Percentiles rank a stretch among this genome's conserved stretches.
These are phyloP conservation scores for Fusarium buxicola DNA, from an alignment of 2,329 filamentous ascomycete genomes.

Conservation along the genomic window DNA sequence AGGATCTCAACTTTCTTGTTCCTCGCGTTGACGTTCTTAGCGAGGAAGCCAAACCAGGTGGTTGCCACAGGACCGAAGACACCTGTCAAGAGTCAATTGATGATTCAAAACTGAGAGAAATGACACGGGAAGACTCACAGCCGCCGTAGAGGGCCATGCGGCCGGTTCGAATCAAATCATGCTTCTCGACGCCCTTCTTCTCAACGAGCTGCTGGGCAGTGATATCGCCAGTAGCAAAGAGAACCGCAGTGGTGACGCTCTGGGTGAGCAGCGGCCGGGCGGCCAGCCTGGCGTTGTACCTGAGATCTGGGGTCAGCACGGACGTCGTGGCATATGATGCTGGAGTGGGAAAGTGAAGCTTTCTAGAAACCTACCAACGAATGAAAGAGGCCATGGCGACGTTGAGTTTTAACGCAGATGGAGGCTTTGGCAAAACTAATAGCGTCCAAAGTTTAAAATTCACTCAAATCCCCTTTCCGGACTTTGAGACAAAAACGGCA, in stretches of 20 bases:
- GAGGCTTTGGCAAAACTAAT: constrained; percentile 1
- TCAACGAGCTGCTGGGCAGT: constrained; percentile 94
- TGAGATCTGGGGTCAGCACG: constrained; percentile 50
- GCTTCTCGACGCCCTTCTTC: constrained; percentile 78
- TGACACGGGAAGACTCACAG: constrained; percentile 59
- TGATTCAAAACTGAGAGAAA: constrained; percentile 2
- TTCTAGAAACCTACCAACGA: constrained; percentile 46
- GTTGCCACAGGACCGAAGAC: constrained; percentile 91
- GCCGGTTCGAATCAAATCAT: constrained; percentile 77
- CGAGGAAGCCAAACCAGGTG: constrained; percentile 86
- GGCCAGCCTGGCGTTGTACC: constrained; percentile 89
- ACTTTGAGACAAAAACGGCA: constrained; percentile 9
- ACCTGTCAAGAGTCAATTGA: constrained; percentile 56
- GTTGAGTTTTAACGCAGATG: not conserved
- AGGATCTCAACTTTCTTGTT: constrained; percentile 76
- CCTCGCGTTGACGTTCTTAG: constrained; percentile 72
- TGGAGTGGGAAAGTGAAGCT: constrained; percentile 1
- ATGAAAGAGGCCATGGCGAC: constrained; percentile 46
- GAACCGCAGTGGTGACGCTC: constrained; percentile 87
- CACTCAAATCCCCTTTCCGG: constrained; percentile 12
- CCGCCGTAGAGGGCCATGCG: constrained; percentile 87
- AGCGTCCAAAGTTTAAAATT: constrained; percentile 28
- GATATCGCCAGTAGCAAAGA: constrained; percentile 92
- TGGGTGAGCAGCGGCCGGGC: constrained; percentile 89
- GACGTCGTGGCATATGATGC: not conserved